Evolutionary conservation across 73 alveolate species (phyloP).

Genomic region (Breviolum minutum): DNA sequence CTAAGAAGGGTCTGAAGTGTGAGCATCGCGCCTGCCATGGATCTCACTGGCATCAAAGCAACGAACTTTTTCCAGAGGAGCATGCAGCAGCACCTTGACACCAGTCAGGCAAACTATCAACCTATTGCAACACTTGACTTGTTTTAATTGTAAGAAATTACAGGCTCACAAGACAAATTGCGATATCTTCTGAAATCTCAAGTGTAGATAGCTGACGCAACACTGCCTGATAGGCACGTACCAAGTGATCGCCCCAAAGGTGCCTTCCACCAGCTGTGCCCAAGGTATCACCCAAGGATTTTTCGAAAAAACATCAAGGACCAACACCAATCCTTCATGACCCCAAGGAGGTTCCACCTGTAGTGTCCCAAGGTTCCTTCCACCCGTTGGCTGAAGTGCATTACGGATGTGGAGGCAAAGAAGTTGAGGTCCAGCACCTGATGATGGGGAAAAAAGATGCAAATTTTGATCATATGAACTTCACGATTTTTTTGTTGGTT

Average conservation of each 20-base stretch:
- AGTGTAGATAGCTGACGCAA: not conserved
- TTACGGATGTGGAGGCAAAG: not conserved
- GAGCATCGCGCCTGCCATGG: conserved; percentile 54
- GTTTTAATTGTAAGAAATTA: too few species aligned
- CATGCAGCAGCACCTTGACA: conserved; percentile 31
- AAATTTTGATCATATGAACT: too few species aligned
- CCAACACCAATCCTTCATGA: not conserved
- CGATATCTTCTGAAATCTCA: not conserved
- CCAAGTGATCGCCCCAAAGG: conserved; percentile 83
- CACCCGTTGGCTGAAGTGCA: conserved; percentile 68
- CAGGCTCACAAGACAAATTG: not conserved
- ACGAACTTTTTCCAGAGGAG: conserved; percentile 50
- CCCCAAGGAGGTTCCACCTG: not conserved
- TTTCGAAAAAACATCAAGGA: not conserved
- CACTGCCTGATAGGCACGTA: conserved; percentile 85
- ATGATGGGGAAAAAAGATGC: too few species aligned
- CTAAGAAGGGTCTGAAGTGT: not conserved
- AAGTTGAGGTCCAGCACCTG: conserved; percentile 65
- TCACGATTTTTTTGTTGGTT: not conserved
- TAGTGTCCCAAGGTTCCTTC: conserved; percentile 78
- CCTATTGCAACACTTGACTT: not conserved
- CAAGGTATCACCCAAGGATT: not conserved
- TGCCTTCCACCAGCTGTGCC: not conserved
- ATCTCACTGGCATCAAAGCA: conserved; percentile 67
- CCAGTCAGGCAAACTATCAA: not conserved